Percentiles rank a stretch among this genome's conserved stretches.
These are phyloP conservation scores for Coemansia sp. DNA, from an alignment of 192 early-diverging fungal species.

Conservation along the genomic window DNA sequence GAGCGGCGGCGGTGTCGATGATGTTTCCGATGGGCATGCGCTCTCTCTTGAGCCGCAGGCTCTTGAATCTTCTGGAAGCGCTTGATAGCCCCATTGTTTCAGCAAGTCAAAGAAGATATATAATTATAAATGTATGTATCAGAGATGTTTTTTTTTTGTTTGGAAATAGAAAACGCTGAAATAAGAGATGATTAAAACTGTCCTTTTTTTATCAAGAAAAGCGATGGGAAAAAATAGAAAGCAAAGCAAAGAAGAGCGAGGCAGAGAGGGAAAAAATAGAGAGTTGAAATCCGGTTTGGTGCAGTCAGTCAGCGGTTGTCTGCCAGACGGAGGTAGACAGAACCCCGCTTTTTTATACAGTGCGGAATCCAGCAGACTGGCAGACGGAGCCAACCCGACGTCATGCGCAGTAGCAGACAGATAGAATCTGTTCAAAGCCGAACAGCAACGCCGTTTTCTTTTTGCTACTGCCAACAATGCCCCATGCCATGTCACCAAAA, in stretches of 20 bases:
- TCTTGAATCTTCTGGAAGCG: slow-evolving; percentile 26
- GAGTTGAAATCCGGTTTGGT: background rate
- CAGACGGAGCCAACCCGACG: background rate
- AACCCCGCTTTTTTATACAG: background rate
- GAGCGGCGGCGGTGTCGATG: slow-evolving; percentile 13
- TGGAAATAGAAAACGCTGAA: background rate
- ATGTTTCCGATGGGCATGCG: slow-evolving; percentile 27
- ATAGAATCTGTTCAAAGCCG: background rate
- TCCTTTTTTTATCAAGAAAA: background rate
- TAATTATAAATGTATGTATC: background rate
- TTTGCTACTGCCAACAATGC: too few relatives aligned
- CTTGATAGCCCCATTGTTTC: slow-evolving; percentile 20
- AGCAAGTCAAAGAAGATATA: background rate
- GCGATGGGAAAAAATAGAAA: background rate
- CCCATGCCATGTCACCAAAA: background rate
- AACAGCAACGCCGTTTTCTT: too few relatives aligned
- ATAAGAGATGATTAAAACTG: background rate
- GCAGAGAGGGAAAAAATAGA: background rate
- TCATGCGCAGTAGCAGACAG: background rate
- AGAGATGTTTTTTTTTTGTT: background rate
- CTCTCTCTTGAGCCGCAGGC: slow-evolving; percentile 18
- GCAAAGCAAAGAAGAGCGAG: background rate
- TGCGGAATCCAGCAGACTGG: background rate
- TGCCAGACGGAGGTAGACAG: background rate
- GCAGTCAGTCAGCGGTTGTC: background rate